Evolutionary conservation across 345 rosid genomes (phyloP), one percentile per base, ranked within the genome.

Genomic region (Kernera saxatilis): DNA sequence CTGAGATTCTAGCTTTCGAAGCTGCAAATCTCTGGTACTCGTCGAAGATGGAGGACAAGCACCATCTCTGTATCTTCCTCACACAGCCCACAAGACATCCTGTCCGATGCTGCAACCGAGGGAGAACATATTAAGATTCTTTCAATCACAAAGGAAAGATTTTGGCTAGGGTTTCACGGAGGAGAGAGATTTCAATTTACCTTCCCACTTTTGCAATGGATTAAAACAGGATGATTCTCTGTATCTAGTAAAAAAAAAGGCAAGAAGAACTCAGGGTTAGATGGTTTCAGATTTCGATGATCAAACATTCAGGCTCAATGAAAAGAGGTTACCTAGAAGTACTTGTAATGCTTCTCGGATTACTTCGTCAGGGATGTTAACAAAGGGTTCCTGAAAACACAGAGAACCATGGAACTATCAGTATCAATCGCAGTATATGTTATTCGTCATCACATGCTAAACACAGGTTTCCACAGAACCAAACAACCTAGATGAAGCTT

Each of bases 151-250:
- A 27, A 27, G 32, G 22, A 10, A 55, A 43, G 32, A 44, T 3
- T 5, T 13, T 3, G 43, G 50, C 45, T 52, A 25, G 14, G 1
- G 52, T 51, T 50, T 32, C 5, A 0, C 37, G 19, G 6, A 27
- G 14, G n/a, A 26, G 23, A 51, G 49, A 30, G n/a, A 40, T n/a
- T 52, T 66, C 8, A 35, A 1, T 45, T n/a, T 77, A 90, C 92
- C 93, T 90, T 88, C 1, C 97, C 97, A 25, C 97, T 82, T 62
- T 88, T 88, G 82, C 97, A 90, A 55, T 90, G 97, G 13, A 88
- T 85, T 11, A 90, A 70, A 32, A 88, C 63, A 11, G 97, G 97
- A 67, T 84, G 97, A 50, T 90, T 90, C 79, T 73, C 76, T 19
- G 60, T 83, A 82, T 88, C 92, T 90, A 77, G 37, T 39, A 35